phyloP scores from a whole-genome alignment of 148 eudicot species.

The Polygonum aviculare region DNA sequence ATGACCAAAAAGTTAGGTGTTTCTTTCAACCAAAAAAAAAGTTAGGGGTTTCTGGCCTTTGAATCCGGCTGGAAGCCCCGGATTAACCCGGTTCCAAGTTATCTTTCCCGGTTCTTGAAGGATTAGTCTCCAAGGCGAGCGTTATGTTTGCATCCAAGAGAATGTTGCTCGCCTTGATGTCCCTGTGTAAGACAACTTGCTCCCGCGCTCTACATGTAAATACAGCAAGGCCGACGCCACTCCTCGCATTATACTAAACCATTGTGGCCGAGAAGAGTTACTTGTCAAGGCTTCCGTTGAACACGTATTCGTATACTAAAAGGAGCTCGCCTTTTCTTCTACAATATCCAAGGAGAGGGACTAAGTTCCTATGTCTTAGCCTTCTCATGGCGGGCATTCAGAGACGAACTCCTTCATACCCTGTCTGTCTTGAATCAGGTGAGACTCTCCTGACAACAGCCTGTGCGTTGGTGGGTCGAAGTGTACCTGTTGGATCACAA shows the following conservation, averaged over 20 bases:
- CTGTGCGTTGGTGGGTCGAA: conserved; percentile 15
- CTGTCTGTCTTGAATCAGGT: conserved; percentile 24
- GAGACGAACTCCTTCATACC: conserved; percentile 36
- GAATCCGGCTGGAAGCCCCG: too few relatives aligned
- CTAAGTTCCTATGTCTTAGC: conserved; percentile 30
- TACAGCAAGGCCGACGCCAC: conserved; percentile 39
- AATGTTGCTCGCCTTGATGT: conserved; percentile 39
- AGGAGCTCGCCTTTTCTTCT: conserved; percentile 23
- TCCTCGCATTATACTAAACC: conserved; percentile 24
- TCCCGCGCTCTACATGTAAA: conserved; percentile 44
- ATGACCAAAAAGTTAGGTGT: too few relatives aligned
- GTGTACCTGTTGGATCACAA: neutral
- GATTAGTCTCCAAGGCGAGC: conserved; percentile 40
- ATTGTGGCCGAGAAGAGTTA: conserved; percentile 17
- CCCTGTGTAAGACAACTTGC: conserved; percentile 39
- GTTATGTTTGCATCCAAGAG: conserved; percentile 27
- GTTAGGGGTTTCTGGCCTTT: too few relatives aligned
- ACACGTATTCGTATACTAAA: conserved; percentile 37
- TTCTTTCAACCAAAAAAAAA: too few relatives aligned
- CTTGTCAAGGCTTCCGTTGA: conserved; percentile 39
- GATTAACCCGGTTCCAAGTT: too few relatives aligned
- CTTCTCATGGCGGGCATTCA: conserved; percentile 31
- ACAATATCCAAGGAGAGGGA: conserved; percentile 33
- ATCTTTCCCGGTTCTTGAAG: conserved; percentile 28
- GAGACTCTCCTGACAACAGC: conserved; percentile 32